Base-by-base conservation (phyloP, 2,329 filamentous ascomycete genomes). In the Xylaria arbuscula region DNA sequence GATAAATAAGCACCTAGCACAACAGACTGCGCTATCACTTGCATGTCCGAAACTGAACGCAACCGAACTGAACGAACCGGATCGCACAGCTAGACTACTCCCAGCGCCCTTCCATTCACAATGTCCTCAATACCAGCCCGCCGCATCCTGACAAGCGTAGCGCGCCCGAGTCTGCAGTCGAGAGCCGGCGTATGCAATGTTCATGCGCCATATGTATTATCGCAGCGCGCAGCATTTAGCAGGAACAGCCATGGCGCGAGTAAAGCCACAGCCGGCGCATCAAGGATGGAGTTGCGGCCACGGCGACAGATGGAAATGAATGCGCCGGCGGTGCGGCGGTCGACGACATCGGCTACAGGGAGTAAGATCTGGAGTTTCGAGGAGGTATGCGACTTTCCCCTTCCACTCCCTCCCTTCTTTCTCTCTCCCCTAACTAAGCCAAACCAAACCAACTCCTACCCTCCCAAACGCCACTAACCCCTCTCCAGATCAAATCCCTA, bases 311-410 rank as follows among this genome's bases (percentile, higher is more conserved):
- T n/a, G n/a, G n/a, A n/a, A n/a, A n/a, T n/a, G n/a, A n/a, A n/a
- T n/a, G n/a, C n/a, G n/a, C n/a, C n/a, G n/a, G n/a, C n/a, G 11
- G 55, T 70, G 32, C 72, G 74, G 32, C 74, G 73, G 74, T 74
- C 70, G 17, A 74, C 76, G n/a, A 72, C 69, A 17, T 68, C 73
- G n/a, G 47, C 72, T 19, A 70, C 70, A 48, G 70, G 65, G 55
- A 75, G 70, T 62, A 74, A 73, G 72, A 77, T 76, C 66, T 79
- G 74, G 74, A 75, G 28, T 11, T 79, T 78, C 42, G 76, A 78
- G 57, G 75, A 79, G 69, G 77, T 79, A 66, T 15, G 75, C 71
- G 28, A 7, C 40, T 15, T n/a, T 7, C 13, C 15, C 6, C 15
- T n/a, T n/a, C 11, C 6, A 40, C n/a, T 40, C 11, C 15, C 38